Evolutionary conservation across 495 filamentous ascomycete species (phyloP).

Genomic region (Penicillium longicatenatum): DNA sequence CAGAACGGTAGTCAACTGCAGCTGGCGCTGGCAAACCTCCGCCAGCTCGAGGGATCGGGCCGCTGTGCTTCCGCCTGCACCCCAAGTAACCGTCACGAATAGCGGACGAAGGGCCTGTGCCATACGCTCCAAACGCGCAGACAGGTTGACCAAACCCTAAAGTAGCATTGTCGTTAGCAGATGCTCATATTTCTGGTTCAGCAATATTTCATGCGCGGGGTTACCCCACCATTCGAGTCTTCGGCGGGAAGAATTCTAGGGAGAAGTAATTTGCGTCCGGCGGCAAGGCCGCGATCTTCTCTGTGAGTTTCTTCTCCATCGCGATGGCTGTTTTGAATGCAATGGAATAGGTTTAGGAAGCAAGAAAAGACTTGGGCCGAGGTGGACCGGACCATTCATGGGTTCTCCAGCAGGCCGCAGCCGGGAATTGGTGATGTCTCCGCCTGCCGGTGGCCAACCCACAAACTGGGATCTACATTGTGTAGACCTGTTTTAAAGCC

Average conservation of each 20-base stretch:
- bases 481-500: not conserved
- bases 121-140: slow-evolving; percentile 94
- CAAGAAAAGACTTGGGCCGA: slow-evolving; percentile 24
- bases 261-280: slow-evolving; percentile 85
- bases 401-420: slow-evolving; percentile 15
- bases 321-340: slow-evolving; percentile 37
- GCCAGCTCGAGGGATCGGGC: slow-evolving; percentile 90
- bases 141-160: slow-evolving; percentile 86
- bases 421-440: slow-evolving; percentile 25
- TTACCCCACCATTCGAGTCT: slow-evolving; percentile 77
- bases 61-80: slow-evolving; percentile 89
- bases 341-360: slow-evolving; percentile 21
- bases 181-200: slow-evolving; percentile 1
- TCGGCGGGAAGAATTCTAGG: slow-evolving; percentile 98
- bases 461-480: slow-evolving; percentile 6
- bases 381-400: slow-evolving; percentile 28
- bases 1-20: slow-evolving; percentile 91
- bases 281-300: slow-evolving; percentile 92
- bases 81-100: slow-evolving; percentile 98
- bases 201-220: slow-evolving; percentile 22
- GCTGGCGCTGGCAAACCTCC: slow-evolving; percentile 89
- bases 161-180: slow-evolving; percentile 19
- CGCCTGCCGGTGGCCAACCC: slow-evolving; percentile 25
- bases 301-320: slow-evolving; percentile 76
- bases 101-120: slow-evolving; percentile 83